Evolutionary conservation across 176 grass and related monocot species (phyloP), one percentile per base, ranked within the genome.

Genomic region (Elymus sibiricus): DNA sequence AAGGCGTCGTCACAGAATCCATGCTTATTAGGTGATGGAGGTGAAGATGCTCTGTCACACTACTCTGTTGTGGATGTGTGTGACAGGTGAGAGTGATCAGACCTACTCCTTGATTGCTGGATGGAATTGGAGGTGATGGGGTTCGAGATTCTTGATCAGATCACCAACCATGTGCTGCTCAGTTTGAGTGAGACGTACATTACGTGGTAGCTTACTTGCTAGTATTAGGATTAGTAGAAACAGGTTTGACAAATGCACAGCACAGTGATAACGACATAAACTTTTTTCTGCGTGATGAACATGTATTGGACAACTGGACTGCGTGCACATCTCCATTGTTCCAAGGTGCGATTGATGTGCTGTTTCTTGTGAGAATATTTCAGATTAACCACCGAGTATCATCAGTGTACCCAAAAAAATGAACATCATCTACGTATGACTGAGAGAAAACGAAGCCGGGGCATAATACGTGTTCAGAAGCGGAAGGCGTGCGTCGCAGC

Each of bases 211-310:
- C 16, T 55, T 40, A 35, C 31, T 80, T 47, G 22, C 17, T 29
- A 26, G 8, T 6, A 27, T 7, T 51, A 49, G 37, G 19, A 76
- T 29, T 75, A 74, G 74, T 77, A 51, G n/a, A 26, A 51, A 1
- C 74, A 83, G 53, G 80, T 83, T 84, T 63, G 80, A 84, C 87
- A 84, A 17, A 69, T 19, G 49, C 3, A 34, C 46, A 58, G 26
- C 78, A 67, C 2, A 24, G 11, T 81, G 64, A 82, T 16, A 11
- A 82, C 24, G 46, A 69, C 51, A 72, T 43, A 0, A 11, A 51
- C 47, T 0, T 53, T 53, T 16, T 15, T 53, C 1, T 51, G 4
- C 15, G 14, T 46, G 43, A 46, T 12, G 42, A 44, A 44, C 42
- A 44, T 39, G 38, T 39, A 39, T 4, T 13, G 43, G 3, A 44